Conservation (phyloP, 192 early-diverging fungal species). For the Geranomyces variabilis region DNA sequence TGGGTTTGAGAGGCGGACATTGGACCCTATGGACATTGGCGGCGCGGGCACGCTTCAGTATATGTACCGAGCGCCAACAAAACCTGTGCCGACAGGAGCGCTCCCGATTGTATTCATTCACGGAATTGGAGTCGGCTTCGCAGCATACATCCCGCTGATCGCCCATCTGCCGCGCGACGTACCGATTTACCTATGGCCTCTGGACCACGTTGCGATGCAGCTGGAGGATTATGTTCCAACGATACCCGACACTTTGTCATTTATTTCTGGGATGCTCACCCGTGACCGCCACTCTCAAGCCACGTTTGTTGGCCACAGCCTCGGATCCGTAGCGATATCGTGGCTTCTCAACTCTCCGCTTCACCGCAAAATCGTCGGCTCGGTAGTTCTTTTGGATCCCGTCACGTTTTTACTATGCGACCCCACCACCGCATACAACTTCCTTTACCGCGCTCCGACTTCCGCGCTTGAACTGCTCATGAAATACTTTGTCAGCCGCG, state of each 20-base stretch:
- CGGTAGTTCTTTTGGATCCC: slow-evolving; percentile 63
- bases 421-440: slow-evolving; percentile 66
- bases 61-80: slow-evolving; percentile 16
- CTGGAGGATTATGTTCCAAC: slow-evolving; percentile 58
- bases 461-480: slow-evolving; percentile 48
- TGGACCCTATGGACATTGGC: slow-evolving; percentile 6
- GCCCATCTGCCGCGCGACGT: slow-evolving; percentile 39
- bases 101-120: slow-evolving; percentile 32
- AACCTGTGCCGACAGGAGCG: slow-evolving; percentile 1
- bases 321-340: slow-evolving; percentile 57
- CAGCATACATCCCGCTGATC: slow-evolving; percentile 61
- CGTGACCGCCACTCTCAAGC: slow-evolving; percentile 50
- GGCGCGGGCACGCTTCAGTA: not conserved
- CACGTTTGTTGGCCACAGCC: slow-evolving; percentile 67
- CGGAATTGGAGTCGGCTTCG: slow-evolving; percentile 65
- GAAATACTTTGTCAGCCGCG: slow-evolving; percentile 60
- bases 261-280: slow-evolving; percentile 53
- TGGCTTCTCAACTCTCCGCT: slow-evolving; percentile 48
- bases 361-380: slow-evolving; percentile 1
- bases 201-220: slow-evolving; percentile 70
- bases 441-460: slow-evolving; percentile 39
- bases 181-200: slow-evolving; percentile 45
- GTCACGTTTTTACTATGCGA: slow-evolving; percentile 71
- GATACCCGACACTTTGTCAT: slow-evolving; percentile 54
- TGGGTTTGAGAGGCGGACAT: slow-evolving; percentile 4